Conservation (phyloP, 257 asterid genomes). For the Solanum bukasovii region DNA sequence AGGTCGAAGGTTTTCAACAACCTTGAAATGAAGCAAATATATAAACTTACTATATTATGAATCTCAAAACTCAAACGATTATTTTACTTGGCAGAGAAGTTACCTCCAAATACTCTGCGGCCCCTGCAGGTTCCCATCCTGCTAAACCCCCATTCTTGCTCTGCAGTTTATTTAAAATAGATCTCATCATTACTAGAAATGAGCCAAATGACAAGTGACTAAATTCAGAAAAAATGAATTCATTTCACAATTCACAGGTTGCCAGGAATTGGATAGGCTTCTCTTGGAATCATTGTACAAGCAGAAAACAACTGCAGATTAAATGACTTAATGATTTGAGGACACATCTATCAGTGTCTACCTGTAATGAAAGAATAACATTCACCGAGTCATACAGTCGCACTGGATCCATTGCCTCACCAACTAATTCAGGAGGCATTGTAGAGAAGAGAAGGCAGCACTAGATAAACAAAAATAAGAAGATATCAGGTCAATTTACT, state of each 20-base stretch:
- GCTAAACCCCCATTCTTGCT: constrained; percentile 84
- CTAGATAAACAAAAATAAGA: constrained; percentile 12
- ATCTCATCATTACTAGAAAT: neutral
- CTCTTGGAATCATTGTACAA: neutral
- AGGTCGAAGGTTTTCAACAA: neutral
- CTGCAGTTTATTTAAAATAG: constrained; percentile 19
- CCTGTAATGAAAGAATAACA: constrained; percentile 65
- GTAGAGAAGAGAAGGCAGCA: constrained; percentile 70
- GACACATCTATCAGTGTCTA: neutral
- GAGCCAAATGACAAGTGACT: neutral
- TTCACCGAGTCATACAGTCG: constrained; percentile 70
- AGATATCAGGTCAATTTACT: neutral
- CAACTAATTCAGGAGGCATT: constrained; percentile 72
- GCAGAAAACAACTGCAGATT: neutral
- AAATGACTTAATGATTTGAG: neutral
- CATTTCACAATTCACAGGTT: neutral
- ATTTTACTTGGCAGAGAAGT: neutral
- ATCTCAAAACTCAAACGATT: neutral
- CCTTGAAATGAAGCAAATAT: neutral
- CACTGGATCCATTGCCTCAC: constrained; percentile 52
- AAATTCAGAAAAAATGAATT: neutral
- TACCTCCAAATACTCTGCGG: constrained; percentile 80
- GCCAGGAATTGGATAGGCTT: neutral
- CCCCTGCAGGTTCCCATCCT: constrained; percentile 95
- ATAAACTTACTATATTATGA: neutral